A percentile compares a stretch with the other conserved stretches of the same genome.
Conservation (phyloP, 2,329 filamentous ascomycete genomes). For the Periconia sp. region DNA sequence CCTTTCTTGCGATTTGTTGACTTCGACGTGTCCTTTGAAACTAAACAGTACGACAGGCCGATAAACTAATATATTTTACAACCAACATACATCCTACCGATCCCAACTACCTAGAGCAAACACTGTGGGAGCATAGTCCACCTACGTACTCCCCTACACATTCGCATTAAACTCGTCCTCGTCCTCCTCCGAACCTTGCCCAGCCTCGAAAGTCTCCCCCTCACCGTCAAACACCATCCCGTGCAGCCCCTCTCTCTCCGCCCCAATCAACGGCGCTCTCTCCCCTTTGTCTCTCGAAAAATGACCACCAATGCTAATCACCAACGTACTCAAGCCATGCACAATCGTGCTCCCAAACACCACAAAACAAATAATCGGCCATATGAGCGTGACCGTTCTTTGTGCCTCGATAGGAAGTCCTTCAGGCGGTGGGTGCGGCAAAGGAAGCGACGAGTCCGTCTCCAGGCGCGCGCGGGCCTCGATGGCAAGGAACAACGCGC, state of each 20-base stretch:
- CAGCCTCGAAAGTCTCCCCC: conserved; percentile 29
- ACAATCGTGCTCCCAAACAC: conserved; percentile 57
- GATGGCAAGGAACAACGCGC: conserved; percentile 59
- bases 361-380: conserved; percentile 58
- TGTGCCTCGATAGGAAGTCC: conserved; percentile 36
- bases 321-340: conserved; percentile 56
- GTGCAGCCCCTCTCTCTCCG: conserved; percentile 52
- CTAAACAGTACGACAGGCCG: too few relatives aligned
- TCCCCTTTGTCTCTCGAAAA: conserved; percentile 50
- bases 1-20: too few relatives aligned
- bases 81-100: too few relatives aligned
- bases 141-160: not conserved
- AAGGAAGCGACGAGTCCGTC: conserved; percentile 49
- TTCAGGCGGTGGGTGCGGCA: conserved; percentile 45
- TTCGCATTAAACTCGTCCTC: not conserved
- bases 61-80: too few relatives aligned
- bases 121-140: too few relatives aligned
- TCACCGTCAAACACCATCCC: conserved; percentile 53
- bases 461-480: conserved; percentile 58
- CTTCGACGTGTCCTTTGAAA: too few relatives aligned
- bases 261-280: conserved; percentile 53
- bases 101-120: too few relatives aligned
- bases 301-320: conserved; percentile 53
- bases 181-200: conserved; percentile 14
- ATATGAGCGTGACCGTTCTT: conserved; percentile 50